These are phyloP conservation scores for Stevia rebaudiana DNA, from an alignment of 140 eudicot genomes.

Conservation along the genomic window DNA sequence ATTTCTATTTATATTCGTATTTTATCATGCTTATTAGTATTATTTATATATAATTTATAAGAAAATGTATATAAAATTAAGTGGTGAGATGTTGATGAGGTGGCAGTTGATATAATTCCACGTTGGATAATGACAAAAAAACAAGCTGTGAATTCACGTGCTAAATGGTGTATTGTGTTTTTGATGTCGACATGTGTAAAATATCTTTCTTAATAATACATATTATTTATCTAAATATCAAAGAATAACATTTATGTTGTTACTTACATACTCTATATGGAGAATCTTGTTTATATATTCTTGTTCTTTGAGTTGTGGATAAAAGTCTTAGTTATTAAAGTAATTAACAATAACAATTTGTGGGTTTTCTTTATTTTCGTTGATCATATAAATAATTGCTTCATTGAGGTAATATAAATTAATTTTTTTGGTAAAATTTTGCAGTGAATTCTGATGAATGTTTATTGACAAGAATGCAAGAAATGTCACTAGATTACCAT, in stretches of 20 bases:
- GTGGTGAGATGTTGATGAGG: slow-evolving; percentile 1
- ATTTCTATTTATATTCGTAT: background rate
- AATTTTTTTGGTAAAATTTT: background rate
- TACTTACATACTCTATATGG: background rate
- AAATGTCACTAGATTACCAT: slow-evolving; percentile 95
- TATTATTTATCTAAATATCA: background rate
- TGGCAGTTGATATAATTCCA: background rate
- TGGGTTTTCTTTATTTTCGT: background rate
- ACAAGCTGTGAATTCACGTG: slow-evolving; percentile 30
- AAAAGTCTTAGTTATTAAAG: background rate
- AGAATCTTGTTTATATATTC: background rate
- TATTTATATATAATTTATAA: background rate
- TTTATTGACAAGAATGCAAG: slow-evolving; percentile 96
- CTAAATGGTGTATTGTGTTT: slow-evolving; percentile 35
- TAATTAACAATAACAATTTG: too few species aligned
- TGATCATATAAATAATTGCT: background rate
- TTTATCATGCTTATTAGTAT: background rate
- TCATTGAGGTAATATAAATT: background rate
- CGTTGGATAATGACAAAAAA: slow-evolving; percentile 26
- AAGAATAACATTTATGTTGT: too few species aligned
- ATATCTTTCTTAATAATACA: background rate
- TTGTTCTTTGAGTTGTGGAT: background rate
- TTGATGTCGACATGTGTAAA: slow-evolving; percentile 33
- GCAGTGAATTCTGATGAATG: slow-evolving; percentile 94
- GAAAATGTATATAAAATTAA: background rate